A percentile compares a stretch with the other conserved stretches of the same genome.
These are phyloP conservation scores for Starmerella tilneyi DNA, from an alignment of 805 yeast species.

Conservation along the genomic window DNA sequence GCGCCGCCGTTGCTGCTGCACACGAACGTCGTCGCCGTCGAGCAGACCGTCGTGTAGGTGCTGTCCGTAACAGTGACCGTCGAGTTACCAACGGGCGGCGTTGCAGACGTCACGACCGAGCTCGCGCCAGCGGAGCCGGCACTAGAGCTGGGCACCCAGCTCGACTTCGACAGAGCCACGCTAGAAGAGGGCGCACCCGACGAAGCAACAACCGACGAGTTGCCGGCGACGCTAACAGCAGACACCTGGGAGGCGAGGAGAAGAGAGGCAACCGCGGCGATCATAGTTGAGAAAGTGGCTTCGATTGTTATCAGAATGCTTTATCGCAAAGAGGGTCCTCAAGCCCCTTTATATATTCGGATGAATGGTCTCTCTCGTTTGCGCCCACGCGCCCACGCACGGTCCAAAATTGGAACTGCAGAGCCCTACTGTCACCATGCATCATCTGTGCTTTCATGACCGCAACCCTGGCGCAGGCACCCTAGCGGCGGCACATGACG, in stretches of 20 bases:
- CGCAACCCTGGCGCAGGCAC: too few relatives aligned
- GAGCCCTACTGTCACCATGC: too few relatives aligned
- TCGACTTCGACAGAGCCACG: not conserved
- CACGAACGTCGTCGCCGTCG: conserved; percentile 7
- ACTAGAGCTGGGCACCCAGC: not conserved
- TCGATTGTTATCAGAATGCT: too few relatives aligned
- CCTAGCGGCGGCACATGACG: too few relatives aligned
- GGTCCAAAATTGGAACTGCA: too few relatives aligned
- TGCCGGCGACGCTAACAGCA: not conserved
- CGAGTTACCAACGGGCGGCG: not conserved
- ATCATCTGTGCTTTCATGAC: too few relatives aligned
- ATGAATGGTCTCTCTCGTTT: too few relatives aligned
- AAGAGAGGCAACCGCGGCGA: conserved; percentile 2
- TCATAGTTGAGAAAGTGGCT: not conserved
- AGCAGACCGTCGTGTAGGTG: conserved; percentile 9
- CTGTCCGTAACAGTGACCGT: conserved; percentile 5
- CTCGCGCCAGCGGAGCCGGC: not conserved
- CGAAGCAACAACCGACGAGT: not conserved
- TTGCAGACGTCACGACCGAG: not conserved
- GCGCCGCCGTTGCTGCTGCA: not conserved
- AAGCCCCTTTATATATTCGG: not conserved
- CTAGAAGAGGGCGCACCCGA: not conserved
- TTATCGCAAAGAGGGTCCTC: too few relatives aligned
- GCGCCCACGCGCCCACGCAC: too few relatives aligned
- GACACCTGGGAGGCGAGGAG: not conserved